Base-by-base conservation (phyloP, 306 rosid genomes). In the Medicago lupulina region DNA sequence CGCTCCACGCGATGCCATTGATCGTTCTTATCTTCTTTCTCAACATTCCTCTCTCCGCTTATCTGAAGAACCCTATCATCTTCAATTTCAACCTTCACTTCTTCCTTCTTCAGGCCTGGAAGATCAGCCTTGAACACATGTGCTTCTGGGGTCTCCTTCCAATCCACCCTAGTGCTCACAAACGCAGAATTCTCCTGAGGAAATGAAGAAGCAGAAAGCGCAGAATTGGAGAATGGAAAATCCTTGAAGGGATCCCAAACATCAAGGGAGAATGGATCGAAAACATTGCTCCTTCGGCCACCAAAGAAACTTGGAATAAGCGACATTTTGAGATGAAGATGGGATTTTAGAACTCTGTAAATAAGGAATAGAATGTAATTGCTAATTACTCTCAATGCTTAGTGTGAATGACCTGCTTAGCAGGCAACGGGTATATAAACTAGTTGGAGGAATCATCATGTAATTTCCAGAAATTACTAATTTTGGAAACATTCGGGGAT, bases 61-160 rank as follows among this genome's bases (percentile, higher is more conserved):
- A 82, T 85, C 25, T 59, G 85, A 11, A 85, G 77, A 10, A 72
- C 62, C 4, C 65, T 46, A 0, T 79, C 81, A 4, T 80, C 86
- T 57, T 85, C 83, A 5, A 82, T 63, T 31, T 79, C 76, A 0
- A 79, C 81, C 18, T 80, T 83, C 55, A 79, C 79, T 63, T 84
- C 82, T 28, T 84, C 87, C n/a, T 76, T 84, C 62, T 61, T 80
- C 19, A 84, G 34, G 1, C 88, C 85, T 0, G 85, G 88, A 1
- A 85, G 25, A 59, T 85, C 83, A 3, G 83, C 88, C 70, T 70
- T 66, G 66, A 85, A 75, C 54, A 85, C 88, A 4, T 81, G 85
- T 1, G 83, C 88, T 17, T 81, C 85, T 1, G 88, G 81, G 1
- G 85, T 85, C 16, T 85, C 88, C 61, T 78, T 85, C 88, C 85